Base-by-base conservation (phyloP, 805 yeast species). In the Naumovozyma castellii region DNA sequence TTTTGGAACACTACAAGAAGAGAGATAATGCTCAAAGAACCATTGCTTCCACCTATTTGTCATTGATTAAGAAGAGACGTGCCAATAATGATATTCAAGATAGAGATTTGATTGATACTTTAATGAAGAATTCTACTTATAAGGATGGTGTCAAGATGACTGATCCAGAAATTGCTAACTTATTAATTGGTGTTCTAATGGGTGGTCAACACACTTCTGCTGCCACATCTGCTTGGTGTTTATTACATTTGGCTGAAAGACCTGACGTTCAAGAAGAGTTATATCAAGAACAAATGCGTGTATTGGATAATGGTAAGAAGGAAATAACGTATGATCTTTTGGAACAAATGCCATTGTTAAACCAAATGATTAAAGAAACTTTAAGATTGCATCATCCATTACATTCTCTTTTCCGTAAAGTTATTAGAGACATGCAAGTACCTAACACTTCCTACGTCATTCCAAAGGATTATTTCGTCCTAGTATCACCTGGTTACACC, bases 151-250 rank as follows among this genome's bases (percentile, higher is more conserved):
- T 80, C 36, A 72, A 73, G 56, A 88, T 92, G 97, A 81, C 95
- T 19, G 98, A 92, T 62, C 80, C 80, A 61, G 95, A 92, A 67
- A 86, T 92, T 57, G 92, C 97, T 37, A 84, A 88, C 65, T 71
- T 92, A 62, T 69, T 87, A 62, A 90, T 92, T 64, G 98, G 97
- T 63, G 82, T 92, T 40, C 72, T 92, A 45, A 92, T 92, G 98
- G 98, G 98, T 55, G 98, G 98, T 47, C 98, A 92, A 69, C 98
- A 92, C 64, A 92, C 98, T 19, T 83, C 95, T 47, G 92, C 97
- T 34, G 75, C 97, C 18, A 92, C 98, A 17, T 84, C 95, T 32
- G 83, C 97, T 14, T 92, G 98, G 98, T 78, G 79, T 56, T 68
- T 92, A 57, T 72, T 92, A 48, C 97, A 92, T 59, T 72, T 92